Conservation (phyloP, 805 yeast genomes). For the Vanderwaltozyma polyspora region DNA sequence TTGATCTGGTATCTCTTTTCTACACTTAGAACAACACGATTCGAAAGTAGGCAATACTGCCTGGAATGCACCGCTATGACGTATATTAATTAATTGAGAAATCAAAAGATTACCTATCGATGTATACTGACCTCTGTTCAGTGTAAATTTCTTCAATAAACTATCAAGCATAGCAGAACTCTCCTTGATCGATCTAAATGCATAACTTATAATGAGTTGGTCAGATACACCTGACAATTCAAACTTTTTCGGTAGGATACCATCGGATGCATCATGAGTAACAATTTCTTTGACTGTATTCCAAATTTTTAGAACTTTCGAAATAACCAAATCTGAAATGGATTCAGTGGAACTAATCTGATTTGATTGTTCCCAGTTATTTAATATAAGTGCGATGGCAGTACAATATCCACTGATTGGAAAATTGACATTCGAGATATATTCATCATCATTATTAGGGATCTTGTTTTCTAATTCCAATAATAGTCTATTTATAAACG, state of each 20-base stretch:
- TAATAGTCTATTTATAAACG: conserved; percentile 27
- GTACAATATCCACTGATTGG: conserved; percentile 65
- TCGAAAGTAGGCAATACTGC: conserved; percentile 76
- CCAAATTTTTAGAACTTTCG: conserved; percentile 22
- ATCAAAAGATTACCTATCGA: conserved; percentile 44
- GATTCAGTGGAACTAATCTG: neutral
- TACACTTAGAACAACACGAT: conserved; percentile 51
- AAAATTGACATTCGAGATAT: conserved; percentile 35
- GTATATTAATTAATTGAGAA: conserved; percentile 57
- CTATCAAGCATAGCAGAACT: conserved; percentile 44
- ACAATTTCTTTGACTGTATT: conserved; percentile 33
- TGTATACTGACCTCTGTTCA: conserved; percentile 15
- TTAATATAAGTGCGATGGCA: conserved; percentile 40
- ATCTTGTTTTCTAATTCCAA: conserved; percentile 27
- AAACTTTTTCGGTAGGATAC: conserved; percentile 41
- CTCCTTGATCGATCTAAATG: conserved; percentile 80
- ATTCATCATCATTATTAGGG: conserved; percentile 26
- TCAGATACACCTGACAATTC: conserved; percentile 30
- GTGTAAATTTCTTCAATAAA: conserved; percentile 29
- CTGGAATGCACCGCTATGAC: conserved; percentile 88
- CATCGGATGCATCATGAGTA: conserved; percentile 63
- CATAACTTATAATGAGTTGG: conserved; percentile 48
- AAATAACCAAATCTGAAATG: conserved; percentile 4
- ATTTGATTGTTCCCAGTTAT: conserved; percentile 13
- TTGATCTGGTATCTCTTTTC: conserved; percentile 25